Base-by-base conservation (phyloP, 352 stramenopile genomes). In the Phytophthora pinifolia region DNA sequence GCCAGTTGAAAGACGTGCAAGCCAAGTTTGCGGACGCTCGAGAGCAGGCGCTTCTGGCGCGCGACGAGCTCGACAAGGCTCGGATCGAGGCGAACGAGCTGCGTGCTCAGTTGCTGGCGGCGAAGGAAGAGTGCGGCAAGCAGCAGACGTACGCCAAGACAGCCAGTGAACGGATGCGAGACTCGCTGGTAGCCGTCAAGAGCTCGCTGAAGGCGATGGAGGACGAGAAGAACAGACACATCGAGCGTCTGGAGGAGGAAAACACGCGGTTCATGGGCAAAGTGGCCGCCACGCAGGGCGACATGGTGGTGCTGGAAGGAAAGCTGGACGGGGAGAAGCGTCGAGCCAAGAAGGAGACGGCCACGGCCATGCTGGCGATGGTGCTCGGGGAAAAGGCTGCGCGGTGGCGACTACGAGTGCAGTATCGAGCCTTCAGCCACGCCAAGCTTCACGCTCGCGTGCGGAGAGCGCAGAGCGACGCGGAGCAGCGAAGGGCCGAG, bases 1-100 rank as follows among this genome's bases (percentile, higher is more conserved):
- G 74, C 1, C 79, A 89, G 42, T 47, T 89, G 6, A 79, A 83
- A 30, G 80, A 90, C 8, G 58, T 82, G 0, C 72, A 89, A 33
- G 45, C 65, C 2, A 90, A 90, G 37, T 84, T 80, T 18, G 45
- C 78, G 8, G 66, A 82, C 15, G 58, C 67, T 25, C 56, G 78
- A 35, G 83, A 92, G 34, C 76, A 89, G 34, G 62, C 65, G 2
- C 34, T 89, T n/a, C 7, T 86, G 7, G 76, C 85, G 18, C 79
- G 77, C 5, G 80, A 89, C 17, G 79, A 88, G 27, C 46, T 88
- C 9, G 83, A 90, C 34, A 79, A 86, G 44, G 50, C 57, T 3
- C 53, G 74, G 1, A 68, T 86, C 7, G 70, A 85, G 27, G 32
- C 77, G 25, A 70, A 49, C 9, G 74, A 89, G 15, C 67, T 86